Base-by-base conservation (phyloP, 2,329 filamentous ascomycete genomes). In the Fusarium bactridioides region DNA sequence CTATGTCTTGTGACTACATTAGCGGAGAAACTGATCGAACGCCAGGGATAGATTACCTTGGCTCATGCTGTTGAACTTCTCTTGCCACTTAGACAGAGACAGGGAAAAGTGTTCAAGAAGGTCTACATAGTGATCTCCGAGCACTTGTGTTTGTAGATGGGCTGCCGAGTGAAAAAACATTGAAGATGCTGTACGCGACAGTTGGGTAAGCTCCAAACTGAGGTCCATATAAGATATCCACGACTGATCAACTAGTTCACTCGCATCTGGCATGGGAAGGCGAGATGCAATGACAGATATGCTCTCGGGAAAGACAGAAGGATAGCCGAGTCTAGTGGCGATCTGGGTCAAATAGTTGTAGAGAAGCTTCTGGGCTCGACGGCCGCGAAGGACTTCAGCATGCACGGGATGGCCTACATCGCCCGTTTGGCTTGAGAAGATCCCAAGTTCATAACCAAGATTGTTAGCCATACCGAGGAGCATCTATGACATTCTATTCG, bases 401-500 rank as follows among this genome's bases (percentile, higher is more conserved):
- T 51, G 37, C 4, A 13, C 16, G 10, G 25, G 5, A 23, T 33
- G 41, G 16, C 12, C 27, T 3, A 27, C 23, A 12, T 60, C 38
- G 3, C 43, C 8, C 12, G 31, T 33, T 11, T 57, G 40, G 23
- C 35, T 57, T 5, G 67, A 70, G n/a, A 76, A 56, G 10, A 77
- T 45, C 2, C 69, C 75, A 7, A 77, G 69, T 43, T 77, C 75
- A 18, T 77, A 74, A 55, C 72, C 3, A 75, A 59, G 16, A 15
- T 69, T 74, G 10, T 61, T 71, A 0, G 76, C 76, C 58, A 74
- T 65, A 4, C 76, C 76, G 1, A 78, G 29, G 4, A 78, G 72
- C 76, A 78, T 77, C 76, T 74, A 78, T 3, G 76, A 78, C 76
- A 77, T 78, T 33, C 74, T 65, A 11, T 76, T 74, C 1, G 76